Conservation (phyloP, 169 alveolate genomes). For the Plasmodium cynomolgi region DNA sequence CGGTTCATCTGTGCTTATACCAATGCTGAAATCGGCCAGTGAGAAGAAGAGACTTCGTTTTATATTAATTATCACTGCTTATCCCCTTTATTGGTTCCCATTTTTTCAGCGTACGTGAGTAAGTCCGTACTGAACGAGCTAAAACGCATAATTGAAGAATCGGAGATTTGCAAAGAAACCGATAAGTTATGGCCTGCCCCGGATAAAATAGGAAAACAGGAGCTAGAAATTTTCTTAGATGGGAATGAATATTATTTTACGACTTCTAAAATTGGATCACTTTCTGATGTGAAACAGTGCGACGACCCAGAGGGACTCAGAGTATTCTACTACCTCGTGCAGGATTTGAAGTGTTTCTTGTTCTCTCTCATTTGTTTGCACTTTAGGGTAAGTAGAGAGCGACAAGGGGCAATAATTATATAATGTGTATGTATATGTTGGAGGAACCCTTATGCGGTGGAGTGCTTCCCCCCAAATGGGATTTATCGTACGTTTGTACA, state of each 20-base stretch:
- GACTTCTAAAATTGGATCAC: conserved; percentile 95
- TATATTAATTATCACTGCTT: background rate
- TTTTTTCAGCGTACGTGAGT: conserved; percentile 83
- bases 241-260: conserved; percentile 86
- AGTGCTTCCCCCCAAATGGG: background rate
- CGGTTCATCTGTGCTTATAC: background rate
- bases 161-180: conserved; percentile 93
- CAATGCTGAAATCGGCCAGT: background rate
- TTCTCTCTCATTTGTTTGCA: conserved; percentile 94
- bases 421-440: conserved; percentile 35
- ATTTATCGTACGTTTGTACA: background rate
- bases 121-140: conserved; percentile 88
- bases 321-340: conserved; percentile 93
- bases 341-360: conserved; percentile 95
- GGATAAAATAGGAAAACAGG: conserved; percentile 96
- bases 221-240: conserved; percentile 93
- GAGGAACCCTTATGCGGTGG: background rate
- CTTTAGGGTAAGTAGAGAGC: conserved; percentile 87
- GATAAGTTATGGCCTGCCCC: conserved; percentile 97
- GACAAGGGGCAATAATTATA: background rate
- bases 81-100: background rate
- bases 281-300: conserved; percentile 92
- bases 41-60: background rate
- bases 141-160: conserved; percentile 90
- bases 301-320: conserved; percentile 95